Evolutionary conservation across 768 basidiomycete genomes (phyloP), one percentile per base, ranked within the genome.

Genomic region (Leccinum obscurum): DNA sequence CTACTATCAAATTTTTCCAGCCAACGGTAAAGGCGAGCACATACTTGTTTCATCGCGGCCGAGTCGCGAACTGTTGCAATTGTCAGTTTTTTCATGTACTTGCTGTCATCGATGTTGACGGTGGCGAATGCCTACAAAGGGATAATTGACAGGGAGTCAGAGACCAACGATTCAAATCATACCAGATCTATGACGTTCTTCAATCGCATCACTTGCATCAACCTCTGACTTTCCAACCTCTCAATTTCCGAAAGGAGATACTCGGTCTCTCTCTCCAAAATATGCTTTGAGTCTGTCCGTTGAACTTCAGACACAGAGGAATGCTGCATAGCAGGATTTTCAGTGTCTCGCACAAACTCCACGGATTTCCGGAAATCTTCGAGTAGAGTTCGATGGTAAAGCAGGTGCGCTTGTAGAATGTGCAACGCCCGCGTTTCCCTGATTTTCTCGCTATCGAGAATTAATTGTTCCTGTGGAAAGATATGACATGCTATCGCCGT

Each of bases 21-120:
- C 6, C 17, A 26, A 6, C 24, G 14, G 2, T 20, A 58, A 53
- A n/a, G 24, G 28, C 7, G 49, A 1, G 24, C 3, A 59, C 52
- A 37, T 56, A 75, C 71, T 59, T 69, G 75, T 61, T 76, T 76
- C 69, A 76, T 77, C 2, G 76, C 75, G 8, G 74, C 71, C 66
- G 80, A 81, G 60, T 79, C 80, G 32, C 72, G 69, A 13, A 80
- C 69, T 4, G 80, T 72, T 3, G 79, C 77, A 55, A 76, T 58
- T 2, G 85, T 85, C 71, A 87, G 76, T 26, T 76, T 59, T 55
- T 80, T 72, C 82, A 84, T 85, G 17, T 77, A 75, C 57, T 62
- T 76, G 68, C 81, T 85, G 61, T 87, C 86, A 1, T 73, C 73
- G 53, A 86, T 83, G 62, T 84, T 86, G 26, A 86, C 83, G 48